These are phyloP conservation scores for Penicillium sp. DNA, from an alignment of 2,329 filamentous ascomycete species.

Conservation along the genomic window DNA sequence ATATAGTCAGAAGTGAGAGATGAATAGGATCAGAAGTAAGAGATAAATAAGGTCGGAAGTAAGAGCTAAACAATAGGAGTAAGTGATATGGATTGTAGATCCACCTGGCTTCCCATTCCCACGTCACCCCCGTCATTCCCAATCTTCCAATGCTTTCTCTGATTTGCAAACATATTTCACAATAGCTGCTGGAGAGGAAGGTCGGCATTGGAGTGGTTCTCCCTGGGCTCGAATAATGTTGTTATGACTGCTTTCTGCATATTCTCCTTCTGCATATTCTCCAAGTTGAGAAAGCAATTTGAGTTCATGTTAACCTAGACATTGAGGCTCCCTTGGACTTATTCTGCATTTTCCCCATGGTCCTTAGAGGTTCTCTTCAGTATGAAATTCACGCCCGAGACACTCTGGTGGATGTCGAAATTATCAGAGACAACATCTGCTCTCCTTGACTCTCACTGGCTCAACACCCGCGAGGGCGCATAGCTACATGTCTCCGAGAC, in stretches of 20 bases:
- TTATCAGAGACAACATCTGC: neutral
- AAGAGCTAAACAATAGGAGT: too few relatives aligned
- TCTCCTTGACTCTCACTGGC: neutral
- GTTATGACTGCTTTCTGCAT: neutral
- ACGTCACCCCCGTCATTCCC: slow-evolving; percentile 62
- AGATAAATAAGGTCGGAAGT: too few relatives aligned
- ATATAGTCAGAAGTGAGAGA: too few relatives aligned
- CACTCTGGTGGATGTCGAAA: neutral
- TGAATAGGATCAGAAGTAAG: too few relatives aligned
- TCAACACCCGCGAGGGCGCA: slow-evolving; percentile 9
- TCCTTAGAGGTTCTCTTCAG: neutral
- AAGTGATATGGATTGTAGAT: slow-evolving; percentile 17
- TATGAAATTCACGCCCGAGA: neutral
- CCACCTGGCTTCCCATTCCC: slow-evolving; percentile 39
- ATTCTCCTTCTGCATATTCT: neutral
- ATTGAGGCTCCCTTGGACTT: neutral
- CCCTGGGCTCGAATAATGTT: neutral
- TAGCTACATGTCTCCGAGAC: slow-evolving; percentile 6
- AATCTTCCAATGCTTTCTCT: slow-evolving; percentile 71
- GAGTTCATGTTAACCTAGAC: neutral
- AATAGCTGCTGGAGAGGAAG: neutral
- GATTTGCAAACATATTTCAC: slow-evolving; percentile 49
- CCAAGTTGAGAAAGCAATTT: neutral
- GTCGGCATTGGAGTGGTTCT: neutral
- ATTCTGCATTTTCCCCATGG: neutral